Conservation (phyloP, 352 stramenopile species). For the Phytopythium sindhum region DNA sequence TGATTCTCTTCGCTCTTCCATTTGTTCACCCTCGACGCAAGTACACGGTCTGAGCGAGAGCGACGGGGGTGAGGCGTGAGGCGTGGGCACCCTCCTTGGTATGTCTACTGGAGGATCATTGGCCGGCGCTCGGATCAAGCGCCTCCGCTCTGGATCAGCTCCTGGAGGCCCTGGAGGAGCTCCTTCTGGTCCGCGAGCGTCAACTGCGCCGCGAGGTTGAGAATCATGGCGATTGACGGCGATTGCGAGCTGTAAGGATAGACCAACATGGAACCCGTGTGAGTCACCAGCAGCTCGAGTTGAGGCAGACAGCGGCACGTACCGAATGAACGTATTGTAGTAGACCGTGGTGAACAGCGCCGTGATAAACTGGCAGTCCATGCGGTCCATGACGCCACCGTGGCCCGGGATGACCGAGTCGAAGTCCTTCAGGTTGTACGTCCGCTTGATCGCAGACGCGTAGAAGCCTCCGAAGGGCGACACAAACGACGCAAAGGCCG, state of each 20-base stretch:
- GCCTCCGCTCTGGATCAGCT: conserved; percentile 43
- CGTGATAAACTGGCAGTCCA: conserved; percentile 97
- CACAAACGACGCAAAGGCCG: conserved; percentile 96
- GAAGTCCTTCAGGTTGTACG: conserved; percentile 99
- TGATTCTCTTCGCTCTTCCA: not conserved
- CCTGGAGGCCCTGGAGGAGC: conserved; percentile 61
- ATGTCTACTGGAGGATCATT: not conserved
- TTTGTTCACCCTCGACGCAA: not conserved
- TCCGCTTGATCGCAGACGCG: conserved; percentile 98
- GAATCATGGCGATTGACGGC: conserved; percentile 64
- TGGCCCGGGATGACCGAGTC: conserved; percentile 98
- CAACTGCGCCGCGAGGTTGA: conserved; percentile 70
- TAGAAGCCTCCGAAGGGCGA: conserved; percentile 99
- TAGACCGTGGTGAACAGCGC: conserved; percentile 95
- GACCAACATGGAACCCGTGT: conserved; percentile 1
- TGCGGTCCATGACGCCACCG: conserved; percentile 95
- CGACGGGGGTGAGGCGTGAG: not conserved
- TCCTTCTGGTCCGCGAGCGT: conserved; percentile 67
- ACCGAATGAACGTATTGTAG: conserved; percentile 97
- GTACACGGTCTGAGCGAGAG: not conserved
- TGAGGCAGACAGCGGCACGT: conserved; percentile 3
- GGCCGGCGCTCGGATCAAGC: not conserved
- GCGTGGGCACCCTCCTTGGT: not conserved
- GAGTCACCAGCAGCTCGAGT: not conserved
- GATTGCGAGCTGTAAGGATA: conserved; percentile 37